Base-by-base conservation (phyloP, 1,139 yeast species). In the Scheffersomyces parashehatae region DNA sequence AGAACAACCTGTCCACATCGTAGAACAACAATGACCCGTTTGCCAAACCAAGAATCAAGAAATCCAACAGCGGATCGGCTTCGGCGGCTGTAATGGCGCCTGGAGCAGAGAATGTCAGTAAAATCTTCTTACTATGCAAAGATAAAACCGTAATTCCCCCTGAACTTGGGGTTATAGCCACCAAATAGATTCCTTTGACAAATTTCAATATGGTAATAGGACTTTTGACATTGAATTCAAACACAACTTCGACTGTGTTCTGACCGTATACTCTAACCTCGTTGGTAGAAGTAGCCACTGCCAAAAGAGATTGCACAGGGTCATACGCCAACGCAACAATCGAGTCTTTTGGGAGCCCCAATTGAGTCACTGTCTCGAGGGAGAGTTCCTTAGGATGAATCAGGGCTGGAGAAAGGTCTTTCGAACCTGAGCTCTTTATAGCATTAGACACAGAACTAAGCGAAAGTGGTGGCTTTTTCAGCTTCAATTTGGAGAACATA, bases 11-110 rank as follows among this genome's bases (percentile, higher is more conserved):
- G 58, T 90, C 98, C 14, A 93, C 83, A 61, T 95, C 97, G 58
- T 79, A 93, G n/a, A 86, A 83, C 38, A 82, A 64, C 2, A 87
- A 64, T 5, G 79, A 66, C 3, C 99, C 99, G 60, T 85, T 90
- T 41, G 82, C 77, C 45, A 89, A 67, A 3, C 99, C 99, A 30
- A 91, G 59, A 40, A 85, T 74, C 28, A 91, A 66, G 89, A 95
- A 95, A 64, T 91, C 98, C 52, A 93, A 64, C 0, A 95, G 78
- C 0, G 97, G 96, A 56, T 95, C 99, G 2, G 85, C 65, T 46
- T 81, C 90, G 6, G 85, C 70, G 1, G 87, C 75, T 0, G 86
- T 72, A n/a, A 90, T 77, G 5, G 79, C 70, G 1, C 89, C 84
- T 0, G 89, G 85, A 2, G 85, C 75, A 54, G 73, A 72, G 54